Base-by-base conservation (phyloP, 1,284 basidiomycete genomes). In the Crucibulum parvulum region DNA sequence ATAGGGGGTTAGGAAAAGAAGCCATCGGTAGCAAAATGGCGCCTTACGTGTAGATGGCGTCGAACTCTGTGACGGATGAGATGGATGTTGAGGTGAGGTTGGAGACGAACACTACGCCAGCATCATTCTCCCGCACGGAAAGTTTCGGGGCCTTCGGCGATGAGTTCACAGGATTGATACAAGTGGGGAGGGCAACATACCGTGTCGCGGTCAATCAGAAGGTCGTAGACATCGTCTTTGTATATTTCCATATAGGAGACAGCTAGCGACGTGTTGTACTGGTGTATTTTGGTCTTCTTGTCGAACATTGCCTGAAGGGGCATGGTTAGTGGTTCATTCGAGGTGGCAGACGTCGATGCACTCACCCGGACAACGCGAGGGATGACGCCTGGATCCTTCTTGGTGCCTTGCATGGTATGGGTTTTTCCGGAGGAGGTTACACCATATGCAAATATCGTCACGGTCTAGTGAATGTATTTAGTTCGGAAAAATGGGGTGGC, bases 181-280 rank as follows among this genome's bases (percentile, higher is more conserved):
- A 53, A 50, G 38, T n/a, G 31, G 13, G 36, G 45, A 43, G 51
- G 57, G 41, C 48, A 37, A 79, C 83, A 37, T 66, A 90, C 91
- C 51, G 81, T 86, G 55, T 90, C 90, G 48, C 89, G 80, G 53
- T 84, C 78, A 3, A 91, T 89, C 4, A 95, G 82, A 4, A 95
- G 82, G 69, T 95, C 93, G 69, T 92, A 94, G 1, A 91, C 89
- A 60, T 94, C 91, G 66, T 95, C 93, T 68, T 92, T 92, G 75
- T 94, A 93, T 47, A 94, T 92, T 71, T 94, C 93, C 84, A 94
- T 91, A 65, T 93, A 94, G 0, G 91, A 92, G 15, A 91, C 79
- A 6, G 81, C 66, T 4, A 93, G 72, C 2, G 78, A 77, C 6
- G 83, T 77, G 45, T 82, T 70, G 43, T 77, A 73, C 53, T 74